A percentile compares a stretch with the other conserved stretches of the same genome.
phyloP scores from a whole-genome alignment of 768 basidiomycete species.

The Lactifluus echinatus region DNA sequence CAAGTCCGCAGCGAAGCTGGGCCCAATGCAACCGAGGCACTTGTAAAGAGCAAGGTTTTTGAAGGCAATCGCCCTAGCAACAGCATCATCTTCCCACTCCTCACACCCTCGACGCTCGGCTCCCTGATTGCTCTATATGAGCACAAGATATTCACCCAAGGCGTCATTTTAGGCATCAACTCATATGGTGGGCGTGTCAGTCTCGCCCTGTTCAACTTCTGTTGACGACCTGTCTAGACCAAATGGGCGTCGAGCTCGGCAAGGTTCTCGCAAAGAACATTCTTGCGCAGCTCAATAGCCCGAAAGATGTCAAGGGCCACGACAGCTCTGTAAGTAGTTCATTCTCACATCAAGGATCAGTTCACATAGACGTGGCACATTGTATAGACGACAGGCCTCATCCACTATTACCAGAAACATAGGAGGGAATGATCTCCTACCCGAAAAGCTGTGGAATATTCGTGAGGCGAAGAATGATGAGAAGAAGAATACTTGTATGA shows the following conservation, averaged over 20 bases:
- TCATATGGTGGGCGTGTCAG: constrained; percentile 62
- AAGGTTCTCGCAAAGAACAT: constrained; percentile 98
- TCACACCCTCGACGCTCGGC: constrained; percentile 87
- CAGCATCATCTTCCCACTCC: constrained; percentile 86
- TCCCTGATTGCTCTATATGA: constrained; percentile 86
- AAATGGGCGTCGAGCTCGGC: constrained; percentile 99
- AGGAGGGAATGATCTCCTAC: constrained; percentile 52
- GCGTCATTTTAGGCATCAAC: constrained; percentile 97
- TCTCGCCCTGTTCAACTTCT: background rate
- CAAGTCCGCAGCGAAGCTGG: constrained; percentile 65
- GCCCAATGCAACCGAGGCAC: constrained; percentile 62
- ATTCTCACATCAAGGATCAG: background rate
- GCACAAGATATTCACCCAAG: constrained; percentile 99
- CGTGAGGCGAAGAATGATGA: background rate
- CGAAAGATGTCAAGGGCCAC: constrained; percentile 75
- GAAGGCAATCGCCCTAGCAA: constrained; percentile 97
- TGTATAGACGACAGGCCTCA: constrained; percentile 82
- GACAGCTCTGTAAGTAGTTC: constrained; percentile 60
- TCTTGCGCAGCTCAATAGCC: constrained; percentile 73
- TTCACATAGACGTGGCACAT: background rate
- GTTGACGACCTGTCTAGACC: constrained; percentile 44
- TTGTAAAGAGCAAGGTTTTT: constrained; percentile 96
- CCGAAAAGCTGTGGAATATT: background rate
- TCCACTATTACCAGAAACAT: constrained; percentile 92
- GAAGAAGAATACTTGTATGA: background rate